Evolutionary conservation across 129 eudicot species (phyloP), one percentile per base, ranked within the genome.

Genomic region (Helichrysum umbraculigerum): DNA sequence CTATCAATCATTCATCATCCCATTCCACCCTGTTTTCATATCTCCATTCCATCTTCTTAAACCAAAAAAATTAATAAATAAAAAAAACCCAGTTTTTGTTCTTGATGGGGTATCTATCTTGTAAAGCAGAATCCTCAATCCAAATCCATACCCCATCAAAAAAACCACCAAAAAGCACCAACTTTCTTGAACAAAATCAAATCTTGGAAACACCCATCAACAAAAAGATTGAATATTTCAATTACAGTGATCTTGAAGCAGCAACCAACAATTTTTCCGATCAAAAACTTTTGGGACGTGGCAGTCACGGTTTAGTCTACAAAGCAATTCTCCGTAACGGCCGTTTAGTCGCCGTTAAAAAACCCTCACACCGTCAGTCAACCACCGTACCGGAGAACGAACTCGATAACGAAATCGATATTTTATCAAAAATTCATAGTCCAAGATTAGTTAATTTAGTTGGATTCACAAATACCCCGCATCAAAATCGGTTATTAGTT

Each of bases 271-370:
- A 83, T 51, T 93, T 93, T 83, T 93, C 98, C 71, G 87, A 85
- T 15, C 84, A 88, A 28, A 86, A 90, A 73, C 92, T 93, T 6
- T 82, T 93, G 16, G 98, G 98, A 25, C 83, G 91, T 19, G 98
- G 98, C 66, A 93, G 98, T 86, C 98, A 93, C 30, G 98, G 98
- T n/a, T 83, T 90, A 1, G 98, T 93, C 70, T 93, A 93, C 83
- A 90, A 90, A 71, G 98, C 92, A 17, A 81, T 88, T 61, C 92
- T 93, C 76, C 84, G 83, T n/a, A 83, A 83, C 61, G 98, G 98
- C 75, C 90, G 86, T 34, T 84, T 83, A 10, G 96, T 93, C 32
- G 98, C 98, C 39, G 88, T 93, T 6, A 93, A 93, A 57, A 93
- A 84, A 72, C 87, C 98, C 34, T 90, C 93, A 0, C 84, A 76